Evolutionary conservation across 2,329 filamentous ascomycete species (phyloP).

Genomic region (Apiospora hydei): DNA sequence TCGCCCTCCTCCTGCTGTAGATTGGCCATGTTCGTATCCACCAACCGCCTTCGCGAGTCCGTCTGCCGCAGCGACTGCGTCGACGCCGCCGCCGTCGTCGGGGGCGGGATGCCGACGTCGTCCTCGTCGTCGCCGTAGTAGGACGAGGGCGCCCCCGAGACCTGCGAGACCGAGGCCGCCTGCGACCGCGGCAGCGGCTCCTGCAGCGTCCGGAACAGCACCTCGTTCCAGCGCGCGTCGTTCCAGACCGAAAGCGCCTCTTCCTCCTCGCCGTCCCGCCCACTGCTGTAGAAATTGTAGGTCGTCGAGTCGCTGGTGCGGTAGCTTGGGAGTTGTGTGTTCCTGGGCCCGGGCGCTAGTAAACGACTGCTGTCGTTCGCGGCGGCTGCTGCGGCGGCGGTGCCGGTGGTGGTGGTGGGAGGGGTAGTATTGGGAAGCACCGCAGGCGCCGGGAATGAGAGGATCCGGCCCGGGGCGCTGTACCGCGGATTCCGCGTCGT

Average conservation of each 20-base stretch:
- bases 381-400: background rate
- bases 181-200: constrained; percentile 6
- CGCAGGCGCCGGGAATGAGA: background rate
- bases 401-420: background rate
- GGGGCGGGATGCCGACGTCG: background rate
- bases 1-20: background rate
- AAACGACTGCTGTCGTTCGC: background rate
- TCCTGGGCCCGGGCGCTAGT: too few relatives aligned
- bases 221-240: constrained; percentile 17
- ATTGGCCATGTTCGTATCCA: too few relatives aligned
- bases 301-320: background rate
- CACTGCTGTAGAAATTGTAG: background rate
- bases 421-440: background rate
- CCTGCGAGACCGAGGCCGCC: background rate
- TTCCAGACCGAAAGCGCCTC: background rate
- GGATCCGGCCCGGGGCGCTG: background rate
- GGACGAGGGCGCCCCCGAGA: background rate
- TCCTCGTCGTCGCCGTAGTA: background rate
- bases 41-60: background rate
- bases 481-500: background rate
- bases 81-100: background rate
- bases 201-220: background rate
- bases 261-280: too few relatives aligned
- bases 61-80: background rate
- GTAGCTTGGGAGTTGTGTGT: background rate